Conservation (phyloP, 208 protist species). For the Eutreptiella sp. region DNA sequence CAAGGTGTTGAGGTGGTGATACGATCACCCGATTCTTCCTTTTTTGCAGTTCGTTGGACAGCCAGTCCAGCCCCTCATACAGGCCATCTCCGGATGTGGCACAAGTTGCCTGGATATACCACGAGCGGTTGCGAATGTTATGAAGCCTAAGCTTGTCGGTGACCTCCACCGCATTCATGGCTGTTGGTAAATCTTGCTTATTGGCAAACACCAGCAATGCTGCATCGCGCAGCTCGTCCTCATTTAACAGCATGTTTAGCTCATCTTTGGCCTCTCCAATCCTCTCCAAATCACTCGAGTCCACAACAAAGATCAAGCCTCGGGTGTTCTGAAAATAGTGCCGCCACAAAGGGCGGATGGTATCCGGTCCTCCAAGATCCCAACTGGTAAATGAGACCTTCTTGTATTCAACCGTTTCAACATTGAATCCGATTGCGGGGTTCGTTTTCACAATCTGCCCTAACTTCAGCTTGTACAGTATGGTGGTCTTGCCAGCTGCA, state of each 20-base stretch:
- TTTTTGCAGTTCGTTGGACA: constrained; percentile 63
- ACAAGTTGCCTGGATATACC: constrained; percentile 90
- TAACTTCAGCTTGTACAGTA: constrained; percentile 95
- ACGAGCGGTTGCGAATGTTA: constrained; percentile 52
- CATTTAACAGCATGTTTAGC: constrained; percentile 89
- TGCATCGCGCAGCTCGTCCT: constrained; percentile 93
- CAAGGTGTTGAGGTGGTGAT: no score
- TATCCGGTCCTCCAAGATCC: constrained; percentile 93
- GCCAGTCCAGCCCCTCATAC: constrained; percentile 94
- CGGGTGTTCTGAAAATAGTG: constrained; percentile 95
- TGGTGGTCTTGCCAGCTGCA: constrained; percentile 94
- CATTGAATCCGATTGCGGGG: constrained; percentile 93
- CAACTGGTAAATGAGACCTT: constrained; percentile 93
- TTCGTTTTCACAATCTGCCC: constrained; percentile 92
- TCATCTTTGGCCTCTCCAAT: constrained; percentile 77
- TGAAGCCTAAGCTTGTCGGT: constrained; percentile 90
- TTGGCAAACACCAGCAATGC: constrained; percentile 97
- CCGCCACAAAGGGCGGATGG: constrained; percentile 89
- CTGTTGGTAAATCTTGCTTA: constrained; percentile 98
- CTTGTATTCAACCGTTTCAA: constrained; percentile 94
- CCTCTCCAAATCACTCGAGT: constrained; percentile 88
- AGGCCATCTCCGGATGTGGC: constrained; percentile 89
- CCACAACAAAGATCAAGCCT: constrained; percentile 94
- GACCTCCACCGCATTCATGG: constrained; percentile 91
- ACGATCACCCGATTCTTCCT: neutral